Percentiles rank a stretch among this genome's conserved stretches.
phyloP scores from a whole-genome alignment of 176 grass and related monocot genomes.

The Aegilops speltoides region DNA sequence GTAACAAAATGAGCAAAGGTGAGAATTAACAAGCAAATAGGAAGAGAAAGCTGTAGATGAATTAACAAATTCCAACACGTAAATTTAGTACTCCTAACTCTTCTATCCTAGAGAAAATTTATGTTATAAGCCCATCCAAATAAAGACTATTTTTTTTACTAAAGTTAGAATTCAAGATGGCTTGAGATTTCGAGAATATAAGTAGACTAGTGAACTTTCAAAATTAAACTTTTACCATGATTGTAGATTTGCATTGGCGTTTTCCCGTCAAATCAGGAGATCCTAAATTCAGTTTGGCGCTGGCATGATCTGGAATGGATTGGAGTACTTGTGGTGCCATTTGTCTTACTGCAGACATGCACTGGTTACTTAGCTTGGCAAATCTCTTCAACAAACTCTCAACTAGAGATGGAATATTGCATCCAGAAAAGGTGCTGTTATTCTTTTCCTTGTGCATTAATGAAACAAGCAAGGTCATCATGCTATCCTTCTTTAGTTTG shows the following conservation, averaged over 20 bases:
- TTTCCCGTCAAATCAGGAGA: constrained; percentile 64
- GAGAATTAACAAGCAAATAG: not conserved
- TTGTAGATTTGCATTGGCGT: constrained; percentile 68
- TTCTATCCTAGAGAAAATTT: not conserved
- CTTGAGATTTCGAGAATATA: not conserved
- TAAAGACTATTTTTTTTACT: not conserved
- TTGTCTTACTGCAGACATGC: constrained; percentile 62
- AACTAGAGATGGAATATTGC: constrained; percentile 75
- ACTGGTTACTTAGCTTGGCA: constrained; percentile 58
- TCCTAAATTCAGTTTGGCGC: constrained; percentile 25
- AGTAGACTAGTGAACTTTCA: not conserved
- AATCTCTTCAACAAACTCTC: constrained; percentile 86
- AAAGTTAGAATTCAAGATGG: not conserved
- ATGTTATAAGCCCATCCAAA: not conserved
- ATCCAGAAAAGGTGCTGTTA: constrained; percentile 54
- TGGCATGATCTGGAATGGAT: constrained; percentile 30
- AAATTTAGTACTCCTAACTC: not conserved
- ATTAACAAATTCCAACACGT: not conserved
- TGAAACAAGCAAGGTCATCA: constrained; percentile 74
- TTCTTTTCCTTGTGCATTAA: constrained; percentile 86
- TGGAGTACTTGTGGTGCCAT: constrained; percentile 60
- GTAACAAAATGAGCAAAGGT: not conserved
- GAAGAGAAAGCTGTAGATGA: not conserved
- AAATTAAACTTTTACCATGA: constrained; percentile 61
- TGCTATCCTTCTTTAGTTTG: constrained; percentile 57